Evolutionary conservation across 75 land plant species (phyloP), one percentile per base, ranked within the genome.

Genomic region (Pinus albicaulis): DNA sequence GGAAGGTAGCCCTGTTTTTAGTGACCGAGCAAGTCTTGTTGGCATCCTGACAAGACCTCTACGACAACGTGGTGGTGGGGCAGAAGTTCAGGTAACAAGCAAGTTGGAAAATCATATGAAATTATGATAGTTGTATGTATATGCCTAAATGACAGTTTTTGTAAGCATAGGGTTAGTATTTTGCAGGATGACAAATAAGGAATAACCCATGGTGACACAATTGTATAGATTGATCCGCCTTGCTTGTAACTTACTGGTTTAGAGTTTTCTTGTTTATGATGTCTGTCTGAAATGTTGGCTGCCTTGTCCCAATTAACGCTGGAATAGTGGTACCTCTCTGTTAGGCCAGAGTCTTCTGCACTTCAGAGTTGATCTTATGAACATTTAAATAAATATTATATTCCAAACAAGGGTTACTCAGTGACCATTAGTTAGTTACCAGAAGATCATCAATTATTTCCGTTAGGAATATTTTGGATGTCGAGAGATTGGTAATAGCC

Each of bases 1-100:
- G 94, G 98, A 95, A 85, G 98, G 98, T 75, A 89, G 89, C 34
- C 96, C 96, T 66, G 92, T 90, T 66, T 93, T 93, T 78, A 81
- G 77, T 74, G 86, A 82, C n/a, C 71, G 83, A 41, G 84, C 86
- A n/a, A 74, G 59, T 58, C 81, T 95, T 34, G 74, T 88, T 83
- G 98, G 98, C 60, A 84, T 95, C 62, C 82, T 95, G 17, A 84
- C 77, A 3, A 82, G 88, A 74, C 98, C 98, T 25, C 71, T 93
- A 57, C 80, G 88, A 59, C 98, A 93, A 68, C 80, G 84, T 55
- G 82, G 71, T 34, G 80, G 86, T 68, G 89, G 87, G 74, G 89
- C 96, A 38, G 98, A 95, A 87, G 86, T 95, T 79, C 98, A 95
- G 96, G 98, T 95, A 78, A 74, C n/a, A 16, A 68, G 19, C 31